Percentiles rank a stretch among this genome's conserved stretches.
These are phyloP conservation scores for Didymella keratinophila DNA, from an alignment of 2,329 filamentous ascomycete genomes.

Conservation along the genomic window DNA sequence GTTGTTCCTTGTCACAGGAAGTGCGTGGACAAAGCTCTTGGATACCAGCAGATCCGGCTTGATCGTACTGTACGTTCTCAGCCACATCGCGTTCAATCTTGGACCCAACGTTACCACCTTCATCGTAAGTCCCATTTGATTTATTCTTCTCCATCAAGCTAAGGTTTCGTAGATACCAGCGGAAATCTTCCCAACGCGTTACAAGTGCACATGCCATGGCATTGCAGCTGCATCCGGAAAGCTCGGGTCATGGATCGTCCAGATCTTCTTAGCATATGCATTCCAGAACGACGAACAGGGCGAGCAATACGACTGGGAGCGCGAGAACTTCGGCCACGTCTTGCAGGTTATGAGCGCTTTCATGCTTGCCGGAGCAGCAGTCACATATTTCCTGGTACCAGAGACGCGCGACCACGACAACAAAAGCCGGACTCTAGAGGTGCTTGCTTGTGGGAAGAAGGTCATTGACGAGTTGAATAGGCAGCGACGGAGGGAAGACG, in stretches of 20 bases:
- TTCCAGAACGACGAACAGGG: conserved; percentile 31
- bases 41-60: conserved; percentile 35
- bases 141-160: conserved; percentile 25
- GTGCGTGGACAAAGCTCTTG: conserved; percentile 40
- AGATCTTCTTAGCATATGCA: conserved; percentile 49
- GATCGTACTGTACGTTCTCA: conserved; percentile 45
- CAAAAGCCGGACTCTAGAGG: conserved; percentile 44
- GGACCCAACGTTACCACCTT: conserved; percentile 50
- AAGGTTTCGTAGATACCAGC: conserved; percentile 61
- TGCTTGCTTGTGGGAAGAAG: conserved; percentile 42
- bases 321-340: conserved; percentile 41
- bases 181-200: conserved; percentile 64
- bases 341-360: conserved; percentile 47
- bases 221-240: conserved; percentile 63
- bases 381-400: conserved; percentile 43
- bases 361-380: conserved; percentile 45
- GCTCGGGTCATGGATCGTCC: conserved; percentile 58
- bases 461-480: conserved; percentile 43
- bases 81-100: conserved; percentile 48
- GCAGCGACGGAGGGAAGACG: conserved; percentile 35
- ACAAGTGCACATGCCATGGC: conserved; percentile 62
- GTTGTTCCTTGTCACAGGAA: conserved; percentile 46
- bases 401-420: conserved; percentile 46
- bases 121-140: conserved; percentile 33
- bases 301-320: conserved; percentile 34